A percentile compares a stretch with the other conserved stretches of the same genome.
phyloP scores from a whole-genome alignment of 768 basidiomycete genomes.

The Stropharia rugosoannulata region DNA sequence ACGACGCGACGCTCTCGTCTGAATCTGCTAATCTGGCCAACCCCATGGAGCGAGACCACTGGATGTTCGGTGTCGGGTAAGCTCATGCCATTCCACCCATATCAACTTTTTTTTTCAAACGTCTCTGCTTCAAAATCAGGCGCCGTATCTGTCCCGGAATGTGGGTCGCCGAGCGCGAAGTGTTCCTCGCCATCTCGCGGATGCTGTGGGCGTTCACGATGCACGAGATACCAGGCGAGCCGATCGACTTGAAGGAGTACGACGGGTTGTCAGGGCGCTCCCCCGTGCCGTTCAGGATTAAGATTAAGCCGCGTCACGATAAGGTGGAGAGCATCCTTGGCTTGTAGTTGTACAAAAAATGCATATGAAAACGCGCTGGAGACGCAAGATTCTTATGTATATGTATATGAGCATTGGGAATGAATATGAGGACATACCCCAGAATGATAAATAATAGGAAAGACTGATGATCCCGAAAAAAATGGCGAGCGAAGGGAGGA shows the following conservation, averaged over 20 bases:
- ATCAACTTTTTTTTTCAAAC: neutral
- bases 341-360: too few relatives aligned
- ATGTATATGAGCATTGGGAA: too few relatives aligned
- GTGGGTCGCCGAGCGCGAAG: conserved; percentile 43
- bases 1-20: conserved; percentile 33
- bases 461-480: too few relatives aligned
- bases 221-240: conserved; percentile 37
- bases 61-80: conserved; percentile 51
- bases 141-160: conserved; percentile 45
- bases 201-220: conserved; percentile 49
- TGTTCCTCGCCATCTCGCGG: conserved; percentile 42
- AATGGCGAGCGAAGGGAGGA: too few relatives aligned
- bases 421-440: too few relatives aligned
- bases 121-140: conserved; percentile 10
- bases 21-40: conserved; percentile 43
- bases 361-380: too few relatives aligned
- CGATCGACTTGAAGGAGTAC: conserved; percentile 45
- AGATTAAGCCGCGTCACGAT: conserved; percentile 28
- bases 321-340: conserved; percentile 26
- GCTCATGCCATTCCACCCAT: conserved; percentile 7
- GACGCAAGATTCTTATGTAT: too few relatives aligned
- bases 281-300: conserved; percentile 41
- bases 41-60: conserved; percentile 46
- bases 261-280: conserved; percentile 46
- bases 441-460: too few relatives aligned